Evolutionary conservation across 306 rosid species (phyloP).

Genomic region (Coriaria nepalensis): DNA sequence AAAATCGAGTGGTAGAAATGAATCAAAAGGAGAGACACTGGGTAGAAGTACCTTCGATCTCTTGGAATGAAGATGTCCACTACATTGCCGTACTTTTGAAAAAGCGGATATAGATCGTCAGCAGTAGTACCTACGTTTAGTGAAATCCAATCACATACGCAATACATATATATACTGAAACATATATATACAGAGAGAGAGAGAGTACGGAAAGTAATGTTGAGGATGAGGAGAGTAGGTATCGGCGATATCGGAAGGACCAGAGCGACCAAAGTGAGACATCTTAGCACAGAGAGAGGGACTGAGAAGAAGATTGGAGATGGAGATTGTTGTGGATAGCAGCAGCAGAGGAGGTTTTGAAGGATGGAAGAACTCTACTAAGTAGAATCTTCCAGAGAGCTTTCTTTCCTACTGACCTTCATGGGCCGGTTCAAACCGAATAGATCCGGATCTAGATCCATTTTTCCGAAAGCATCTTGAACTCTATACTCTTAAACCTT

Average conservation of each 20-base stretch:
- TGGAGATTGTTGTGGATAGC: conserved; percentile 5
- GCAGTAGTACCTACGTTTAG: conserved; percentile 53
- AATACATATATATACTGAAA: background rate
- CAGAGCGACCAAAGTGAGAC: conserved; percentile 87
- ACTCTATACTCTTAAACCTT: too few species aligned
- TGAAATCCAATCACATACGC: background rate
- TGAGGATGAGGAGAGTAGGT: conserved; percentile 95
- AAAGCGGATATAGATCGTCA: conserved; percentile 75
- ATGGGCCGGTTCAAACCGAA: background rate
- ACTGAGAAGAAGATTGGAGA: conserved; percentile 7
- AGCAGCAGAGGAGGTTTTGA: too few species aligned
- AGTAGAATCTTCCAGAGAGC: background rate
- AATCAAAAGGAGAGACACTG: background rate
- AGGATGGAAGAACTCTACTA: too few species aligned
- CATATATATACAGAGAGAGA: background rate
- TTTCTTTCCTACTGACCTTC: too few species aligned
- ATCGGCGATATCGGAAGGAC: conserved; percentile 83
- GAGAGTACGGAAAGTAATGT: conserved; percentile 66
- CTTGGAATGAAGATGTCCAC: conserved; percentile 88
- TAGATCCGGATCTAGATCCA: too few species aligned
- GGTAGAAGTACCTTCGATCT: conserved; percentile 52
- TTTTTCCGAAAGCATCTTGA: too few species aligned
- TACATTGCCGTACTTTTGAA: conserved; percentile 81
- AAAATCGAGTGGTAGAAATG: background rate
- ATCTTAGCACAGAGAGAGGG: conserved; percentile 12